These are phyloP conservation scores for Candida namnaoensis DNA, from an alignment of 805 yeast genomes.

Conservation along the genomic window DNA sequence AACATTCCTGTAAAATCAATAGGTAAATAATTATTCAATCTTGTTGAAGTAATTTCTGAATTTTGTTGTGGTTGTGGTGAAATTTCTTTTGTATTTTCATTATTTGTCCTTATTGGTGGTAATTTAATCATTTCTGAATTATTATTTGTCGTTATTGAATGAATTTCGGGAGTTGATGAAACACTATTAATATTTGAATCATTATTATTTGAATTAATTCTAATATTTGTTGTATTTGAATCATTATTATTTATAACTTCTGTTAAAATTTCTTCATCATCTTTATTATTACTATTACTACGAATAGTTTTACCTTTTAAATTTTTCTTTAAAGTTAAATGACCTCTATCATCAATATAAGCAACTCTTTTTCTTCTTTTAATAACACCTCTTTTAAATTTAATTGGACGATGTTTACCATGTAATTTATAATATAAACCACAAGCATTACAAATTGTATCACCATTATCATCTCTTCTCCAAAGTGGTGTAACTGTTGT, in stretches of 20 bases:
- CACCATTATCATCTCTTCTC: slow-evolving; percentile 77
- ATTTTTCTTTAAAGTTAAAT: not conserved
- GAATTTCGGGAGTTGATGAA: no score
- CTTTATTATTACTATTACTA: slow-evolving; percentile 1
- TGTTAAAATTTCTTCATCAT: not conserved
- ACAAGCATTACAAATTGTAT: slow-evolving; percentile 85
- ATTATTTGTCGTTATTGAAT: no score
- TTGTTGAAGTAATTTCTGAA: no score
- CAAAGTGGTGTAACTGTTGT: slow-evolving; percentile 83
- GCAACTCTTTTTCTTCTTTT: slow-evolving; percentile 57
- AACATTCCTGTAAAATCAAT: slow-evolving; percentile 32
- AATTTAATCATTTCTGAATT: not conserved
- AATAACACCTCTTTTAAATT: slow-evolving; percentile 64
- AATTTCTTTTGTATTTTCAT: no score
- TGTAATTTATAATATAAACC: slow-evolving; percentile 72
- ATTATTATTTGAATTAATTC: no score
- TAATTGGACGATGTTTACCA: slow-evolving; percentile 69
- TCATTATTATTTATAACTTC: no score
- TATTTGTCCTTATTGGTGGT: not conserved
- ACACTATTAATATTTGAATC: no score
- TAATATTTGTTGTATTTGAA: no score
- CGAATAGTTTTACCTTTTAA: not conserved
- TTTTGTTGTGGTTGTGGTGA: not conserved
- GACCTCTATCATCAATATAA: not conserved
- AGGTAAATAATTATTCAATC: slow-evolving; percentile 12